Evolutionary conservation across 2,329 filamentous ascomycete genomes (phyloP).

Genomic region (Epichloe glyceriae): DNA sequence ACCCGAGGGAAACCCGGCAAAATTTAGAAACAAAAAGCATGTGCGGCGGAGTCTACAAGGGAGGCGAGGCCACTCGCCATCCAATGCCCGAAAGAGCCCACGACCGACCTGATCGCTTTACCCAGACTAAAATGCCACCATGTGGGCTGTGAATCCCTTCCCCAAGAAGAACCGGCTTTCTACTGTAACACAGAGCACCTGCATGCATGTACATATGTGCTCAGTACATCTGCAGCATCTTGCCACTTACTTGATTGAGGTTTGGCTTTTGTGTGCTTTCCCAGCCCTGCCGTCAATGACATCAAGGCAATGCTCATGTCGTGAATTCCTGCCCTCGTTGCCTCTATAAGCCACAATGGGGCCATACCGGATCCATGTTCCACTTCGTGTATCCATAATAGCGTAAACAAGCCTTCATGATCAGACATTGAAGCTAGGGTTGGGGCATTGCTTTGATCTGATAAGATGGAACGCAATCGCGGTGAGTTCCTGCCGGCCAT

Average conservation of each 20-base stretch:
- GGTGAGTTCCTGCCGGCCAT: not conserved
- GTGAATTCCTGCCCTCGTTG: not conserved
- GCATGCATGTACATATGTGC: too few species aligned
- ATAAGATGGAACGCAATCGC: conserved; percentile 1
- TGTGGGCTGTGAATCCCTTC: not conserved
- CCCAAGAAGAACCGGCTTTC: too few species aligned
- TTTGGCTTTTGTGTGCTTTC: not conserved
- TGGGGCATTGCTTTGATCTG: conserved; percentile 1
- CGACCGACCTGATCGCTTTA: not conserved
- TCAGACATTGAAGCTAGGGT: not conserved
- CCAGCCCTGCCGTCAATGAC: not conserved
- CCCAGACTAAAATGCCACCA: not conserved
- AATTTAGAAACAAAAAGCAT: not conserved
- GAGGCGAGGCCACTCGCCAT: not conserved
- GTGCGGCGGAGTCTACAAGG: conserved; percentile 4
- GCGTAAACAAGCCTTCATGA: not conserved
- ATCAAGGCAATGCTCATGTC: not conserved
- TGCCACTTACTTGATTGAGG: not conserved
- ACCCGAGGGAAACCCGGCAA: not conserved
- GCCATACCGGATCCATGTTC: not conserved
- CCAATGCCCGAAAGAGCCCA: not conserved
- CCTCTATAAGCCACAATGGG: not conserved
- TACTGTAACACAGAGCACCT: too few species aligned
- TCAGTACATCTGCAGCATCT: not conserved
- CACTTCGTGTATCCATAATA: not conserved